Evolutionary conservation across 164 flowering plant genomes (phyloP).

Genomic region (Annona cherimola): DNA sequence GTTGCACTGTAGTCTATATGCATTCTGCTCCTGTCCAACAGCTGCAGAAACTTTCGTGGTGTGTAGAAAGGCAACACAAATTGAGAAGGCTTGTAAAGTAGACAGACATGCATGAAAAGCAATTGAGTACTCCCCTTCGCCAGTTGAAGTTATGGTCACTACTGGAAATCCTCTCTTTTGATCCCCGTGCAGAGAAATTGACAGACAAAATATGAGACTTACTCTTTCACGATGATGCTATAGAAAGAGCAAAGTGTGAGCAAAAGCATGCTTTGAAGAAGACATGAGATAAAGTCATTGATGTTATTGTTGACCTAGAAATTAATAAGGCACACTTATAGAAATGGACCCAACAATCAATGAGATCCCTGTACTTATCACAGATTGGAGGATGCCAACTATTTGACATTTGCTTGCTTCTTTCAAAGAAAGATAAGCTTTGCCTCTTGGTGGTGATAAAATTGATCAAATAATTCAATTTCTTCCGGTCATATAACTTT

Average conservation of each 20-base stretch:
- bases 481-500: not conserved
- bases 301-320: not conserved
- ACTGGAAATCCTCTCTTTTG: slow-evolving; percentile 59
- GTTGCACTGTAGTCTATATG: slow-evolving; percentile 35
- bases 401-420: not conserved
- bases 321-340: not conserved
- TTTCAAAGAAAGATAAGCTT: not conserved
- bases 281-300: not conserved
- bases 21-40: slow-evolving; percentile 23
- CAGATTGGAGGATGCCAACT: not conserved
- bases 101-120: slow-evolving; percentile 86
- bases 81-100: slow-evolving; percentile 81
- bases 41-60: slow-evolving; percentile 40
- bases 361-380: not conserved
- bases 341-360: not conserved
- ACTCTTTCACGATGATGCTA: too few species aligned
- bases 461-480: not conserved
- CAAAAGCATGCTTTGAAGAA: not conserved
- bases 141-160: slow-evolving; percentile 40
- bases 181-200: slow-evolving; percentile 40
- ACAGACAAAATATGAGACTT: not conserved
- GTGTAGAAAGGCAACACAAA: slow-evolving; percentile 74
- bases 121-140: slow-evolving; percentile 59
- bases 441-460: not conserved
- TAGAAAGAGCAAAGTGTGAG: not conserved